Evolutionary conservation across 257 asterid genomes (phyloP).

Genomic region (Przewalskia tangutica): DNA sequence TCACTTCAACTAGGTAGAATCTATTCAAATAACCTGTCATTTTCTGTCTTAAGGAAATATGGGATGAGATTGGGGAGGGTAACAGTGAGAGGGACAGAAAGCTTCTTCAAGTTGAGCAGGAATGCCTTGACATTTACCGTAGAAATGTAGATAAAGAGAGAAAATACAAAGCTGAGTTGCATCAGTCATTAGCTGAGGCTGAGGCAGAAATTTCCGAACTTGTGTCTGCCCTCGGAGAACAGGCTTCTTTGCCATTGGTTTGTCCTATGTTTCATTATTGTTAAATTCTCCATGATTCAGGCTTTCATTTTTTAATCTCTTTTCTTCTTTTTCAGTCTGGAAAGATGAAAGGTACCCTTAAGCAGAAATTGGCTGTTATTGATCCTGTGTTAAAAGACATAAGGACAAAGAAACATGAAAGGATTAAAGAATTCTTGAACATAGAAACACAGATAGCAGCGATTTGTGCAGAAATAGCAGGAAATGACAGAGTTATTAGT

Average conservation of each 20-base stretch:
- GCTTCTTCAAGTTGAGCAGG: slow-evolving; percentile 77
- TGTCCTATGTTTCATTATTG: background rate
- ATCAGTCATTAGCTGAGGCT: slow-evolving; percentile 43
- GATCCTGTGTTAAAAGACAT: slow-evolving; percentile 46
- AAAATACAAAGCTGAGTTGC: slow-evolving; percentile 50
- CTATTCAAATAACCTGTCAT: background rate
- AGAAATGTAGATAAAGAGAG: slow-evolving; percentile 56
- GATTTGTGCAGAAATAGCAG: slow-evolving; percentile 65
- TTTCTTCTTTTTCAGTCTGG: slow-evolving; percentile 19
- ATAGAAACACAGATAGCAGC: slow-evolving; percentile 43
- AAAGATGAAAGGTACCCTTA: slow-evolving; percentile 38
- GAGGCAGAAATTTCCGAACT: slow-evolving; percentile 56
- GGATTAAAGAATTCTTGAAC: slow-evolving; percentile 49
- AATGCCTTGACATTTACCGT: slow-evolving; percentile 66
- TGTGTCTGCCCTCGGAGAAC: slow-evolving; percentile 58
- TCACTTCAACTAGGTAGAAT: background rate
- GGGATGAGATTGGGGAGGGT: slow-evolving; percentile 76
- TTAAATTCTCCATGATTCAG: background rate
- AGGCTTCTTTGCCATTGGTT: slow-evolving; percentile 44
- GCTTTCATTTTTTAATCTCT: background rate
- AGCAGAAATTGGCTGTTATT: slow-evolving; percentile 42
- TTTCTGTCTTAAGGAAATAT: slow-evolving; percentile 33
- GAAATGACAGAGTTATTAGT: slow-evolving; percentile 29
- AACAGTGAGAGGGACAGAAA: slow-evolving; percentile 58
- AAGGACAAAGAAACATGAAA: slow-evolving; percentile 45